A percentile compares a stretch with the other conserved stretches of the same genome.
Evolutionary conservation across 345 rosid species (phyloP).

Genomic region (Passiflora organensis): DNA sequence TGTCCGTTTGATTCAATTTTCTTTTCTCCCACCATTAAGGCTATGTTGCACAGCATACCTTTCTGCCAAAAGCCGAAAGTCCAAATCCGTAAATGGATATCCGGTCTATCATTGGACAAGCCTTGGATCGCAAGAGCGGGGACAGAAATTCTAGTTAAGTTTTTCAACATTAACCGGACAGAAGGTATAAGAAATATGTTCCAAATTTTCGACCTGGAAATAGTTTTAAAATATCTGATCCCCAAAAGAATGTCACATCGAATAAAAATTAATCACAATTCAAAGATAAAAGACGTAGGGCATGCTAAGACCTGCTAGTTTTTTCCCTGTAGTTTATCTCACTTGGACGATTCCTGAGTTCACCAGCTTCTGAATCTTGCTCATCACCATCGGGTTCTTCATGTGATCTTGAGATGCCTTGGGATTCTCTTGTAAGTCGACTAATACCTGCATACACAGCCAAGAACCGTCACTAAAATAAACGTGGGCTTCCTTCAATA

Average conservation of each 20-base stretch:
- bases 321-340: constrained; percentile 21
- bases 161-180: too few species aligned
- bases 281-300: neutral
- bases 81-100: too few species aligned
- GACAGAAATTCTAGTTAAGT: too few species aligned
- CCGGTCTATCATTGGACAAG: too few species aligned
- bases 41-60: too few species aligned
- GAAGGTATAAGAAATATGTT: too few species aligned
- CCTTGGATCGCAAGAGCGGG: too few species aligned
- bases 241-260: constrained; percentile 8
- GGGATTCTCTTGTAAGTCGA: constrained; percentile 93
- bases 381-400: constrained; percentile 92
- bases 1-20: too few species aligned
- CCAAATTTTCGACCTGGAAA: neutral
- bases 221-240: too few species aligned
- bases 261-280: constrained; percentile 2
- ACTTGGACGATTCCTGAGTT: constrained; percentile 89
- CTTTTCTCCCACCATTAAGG: too few species aligned
- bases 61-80: too few species aligned
- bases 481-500: too few species aligned
- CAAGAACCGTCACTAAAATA: neutral
- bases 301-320: neutral
- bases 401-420: constrained; percentile 85
- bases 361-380: constrained; percentile 86
- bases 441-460: constrained; percentile 52